Base-by-base conservation (phyloP, 371 early-diverging fungal species). In the Smittium mucronatum region DNA sequence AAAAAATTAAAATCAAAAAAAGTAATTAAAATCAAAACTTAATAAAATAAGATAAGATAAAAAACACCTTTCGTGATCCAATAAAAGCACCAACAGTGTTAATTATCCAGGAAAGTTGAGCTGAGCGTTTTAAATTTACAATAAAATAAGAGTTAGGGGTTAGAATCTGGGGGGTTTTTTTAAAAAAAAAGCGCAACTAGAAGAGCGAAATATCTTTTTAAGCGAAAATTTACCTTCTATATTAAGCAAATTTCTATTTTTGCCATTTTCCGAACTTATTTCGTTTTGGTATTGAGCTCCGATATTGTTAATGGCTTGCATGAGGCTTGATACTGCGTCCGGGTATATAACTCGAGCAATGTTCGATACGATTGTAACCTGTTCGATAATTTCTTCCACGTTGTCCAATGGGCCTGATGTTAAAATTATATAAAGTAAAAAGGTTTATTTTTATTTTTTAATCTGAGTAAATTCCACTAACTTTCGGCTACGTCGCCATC, bases 61-160 rank as follows among this genome's bases (percentile, higher is more conserved):
- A 5, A 71, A 75, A 74, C 84, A 87, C 88, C n/a, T 83, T 78
- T 72, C 88, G 76, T 63, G 78, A 89, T 17, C 84, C 88, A 58
- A 85, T 80, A 71, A 83, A 86, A 1, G 86, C 81, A 59, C 89
- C 88, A 75, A 87, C 87, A 28, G 87, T 84, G 65, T 93, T 90
- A 26, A 91, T 87, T 32, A 90, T 80, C 92, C 92, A 93, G 0
- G 92, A 86, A 75, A 92, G 82, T 76, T 87, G 86, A 47, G 75
- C 82, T 81, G 63, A 17, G 8, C 11, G 59, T 59, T 59, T 59
- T 59, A 59, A 59, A 2, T 16, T n/a, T 16, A n/a, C 26, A 16
- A 68, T 29, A 57, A 75, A 30, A 1, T 73, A 71, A 32, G 72
- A 72, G 5, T 63, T 5, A 63, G 28, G 11, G 5, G 26, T 8